Conservation (phyloP, 805 yeast genomes). For the Suhomyces sp. region DNA sequence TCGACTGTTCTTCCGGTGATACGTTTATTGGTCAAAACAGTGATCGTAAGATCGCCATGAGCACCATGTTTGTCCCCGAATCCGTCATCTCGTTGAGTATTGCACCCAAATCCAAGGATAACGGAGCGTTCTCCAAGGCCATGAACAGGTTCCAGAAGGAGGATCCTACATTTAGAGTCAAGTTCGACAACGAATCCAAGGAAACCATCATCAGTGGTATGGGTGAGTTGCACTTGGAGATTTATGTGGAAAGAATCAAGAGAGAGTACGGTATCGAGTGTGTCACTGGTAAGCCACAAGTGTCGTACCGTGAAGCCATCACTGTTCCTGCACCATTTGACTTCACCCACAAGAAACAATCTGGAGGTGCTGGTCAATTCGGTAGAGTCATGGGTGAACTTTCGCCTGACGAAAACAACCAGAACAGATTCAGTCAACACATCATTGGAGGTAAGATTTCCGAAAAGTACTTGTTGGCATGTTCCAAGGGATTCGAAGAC, state of each 20-base stretch:
- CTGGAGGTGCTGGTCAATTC: conserved; percentile 99
- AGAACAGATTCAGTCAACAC: conserved; percentile 76
- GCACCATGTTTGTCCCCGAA: conserved; percentile 98
- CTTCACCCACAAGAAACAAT: conserved; percentile 94
- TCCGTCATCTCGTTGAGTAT: conserved; percentile 94
- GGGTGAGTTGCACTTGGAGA: conserved; percentile 97
- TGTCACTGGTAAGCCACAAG: conserved; percentile 95
- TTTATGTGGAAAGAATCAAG: conserved; percentile 96
- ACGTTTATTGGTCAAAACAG: conserved; percentile 81
- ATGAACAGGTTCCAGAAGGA: conserved; percentile 97
- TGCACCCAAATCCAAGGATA: conserved; percentile 83
- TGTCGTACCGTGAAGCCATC: conserved; percentile 94
- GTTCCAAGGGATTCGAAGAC: conserved; percentile 94
- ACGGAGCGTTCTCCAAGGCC: conserved; percentile 89
- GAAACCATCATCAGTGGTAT: conserved; percentile 95
- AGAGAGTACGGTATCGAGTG: conserved; percentile 97
- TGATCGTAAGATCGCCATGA: conserved; percentile 76
- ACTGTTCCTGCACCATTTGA: conserved; percentile 73
- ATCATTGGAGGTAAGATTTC: conserved; percentile 97
- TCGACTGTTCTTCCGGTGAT: conserved; percentile 98
- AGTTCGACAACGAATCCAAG: conserved; percentile 84
- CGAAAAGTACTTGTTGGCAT: conserved; percentile 90
- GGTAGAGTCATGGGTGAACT: conserved; percentile 92
- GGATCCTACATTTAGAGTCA: conserved; percentile 96
- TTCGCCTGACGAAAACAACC: conserved; percentile 54